Evolutionary conservation across 1,284 basidiomycete species (phyloP).

Genomic region (Marasmius tenuissimus): DNA sequence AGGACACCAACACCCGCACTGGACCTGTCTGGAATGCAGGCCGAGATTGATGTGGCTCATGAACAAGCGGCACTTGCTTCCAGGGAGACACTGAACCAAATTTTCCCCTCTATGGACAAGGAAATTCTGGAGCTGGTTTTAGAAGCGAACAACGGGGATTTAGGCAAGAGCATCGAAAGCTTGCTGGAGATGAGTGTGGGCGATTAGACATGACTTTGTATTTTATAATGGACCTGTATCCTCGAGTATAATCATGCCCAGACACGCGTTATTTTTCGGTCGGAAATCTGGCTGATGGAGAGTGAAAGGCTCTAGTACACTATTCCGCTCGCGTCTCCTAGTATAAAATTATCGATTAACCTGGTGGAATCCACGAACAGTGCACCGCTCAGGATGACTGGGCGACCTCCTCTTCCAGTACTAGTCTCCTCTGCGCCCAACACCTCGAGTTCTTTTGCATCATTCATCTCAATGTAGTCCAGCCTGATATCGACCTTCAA

Average conservation of each 20-base stretch:
- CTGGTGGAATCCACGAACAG: constrained; percentile 87
- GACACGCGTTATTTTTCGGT: no score
- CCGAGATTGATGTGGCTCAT: constrained; percentile 78
- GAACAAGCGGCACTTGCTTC: constrained; percentile 66
- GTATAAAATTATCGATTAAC: constrained; percentile 90
- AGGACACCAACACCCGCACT: constrained; percentile 68
- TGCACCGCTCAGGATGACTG: constrained; percentile 86
- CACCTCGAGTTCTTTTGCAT: constrained; percentile 74
- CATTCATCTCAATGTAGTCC: constrained; percentile 92
- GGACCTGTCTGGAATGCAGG: constrained; percentile 69
- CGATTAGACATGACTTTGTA: not conserved
- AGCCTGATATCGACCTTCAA: constrained; percentile 61
- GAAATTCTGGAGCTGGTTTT: constrained; percentile 87
- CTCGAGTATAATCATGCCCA: no score
- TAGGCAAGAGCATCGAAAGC: constrained; percentile 87
- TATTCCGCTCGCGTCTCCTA: constrained; percentile 51
- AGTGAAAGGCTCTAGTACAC: not conserved
- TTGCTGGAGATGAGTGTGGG: constrained; percentile 76
- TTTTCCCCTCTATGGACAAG: constrained; percentile 79
- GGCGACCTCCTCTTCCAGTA: constrained; percentile 18
- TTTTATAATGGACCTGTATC: not conserved
- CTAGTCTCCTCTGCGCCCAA: constrained; percentile 36
- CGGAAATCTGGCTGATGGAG: no score
- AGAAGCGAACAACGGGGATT: constrained; percentile 84
- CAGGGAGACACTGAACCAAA: constrained; percentile 76